Evolutionary conservation across 1,139 yeast genomes (phyloP).

Genomic region (Martiniozyma asiatica): DNA sequence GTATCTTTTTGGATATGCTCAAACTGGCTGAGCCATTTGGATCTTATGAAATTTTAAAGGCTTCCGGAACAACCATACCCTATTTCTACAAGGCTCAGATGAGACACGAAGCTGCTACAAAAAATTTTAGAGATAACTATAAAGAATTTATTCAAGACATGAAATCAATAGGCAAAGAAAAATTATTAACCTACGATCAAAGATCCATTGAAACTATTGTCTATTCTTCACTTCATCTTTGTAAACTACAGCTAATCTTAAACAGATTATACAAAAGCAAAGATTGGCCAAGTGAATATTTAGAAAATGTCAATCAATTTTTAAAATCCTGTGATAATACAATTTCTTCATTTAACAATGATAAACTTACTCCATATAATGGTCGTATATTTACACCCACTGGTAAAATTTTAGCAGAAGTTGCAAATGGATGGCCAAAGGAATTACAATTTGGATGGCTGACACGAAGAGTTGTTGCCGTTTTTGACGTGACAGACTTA

Average conservation of each 20-base stretch:
- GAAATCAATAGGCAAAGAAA: conserved; percentile 15
- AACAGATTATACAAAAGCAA: conserved; percentile 39
- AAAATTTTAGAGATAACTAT: conserved; percentile 36
- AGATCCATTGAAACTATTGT: conserved; percentile 58
- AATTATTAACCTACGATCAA: conserved; percentile 31
- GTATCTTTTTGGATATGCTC: conserved; percentile 68
- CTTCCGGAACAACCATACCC: conserved; percentile 71
- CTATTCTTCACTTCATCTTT: conserved; percentile 58
- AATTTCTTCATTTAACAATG: conserved; percentile 72
- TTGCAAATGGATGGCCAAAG: conserved; percentile 79
- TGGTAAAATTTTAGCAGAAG: conserved; percentile 73
- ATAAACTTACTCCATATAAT: conserved; percentile 34
- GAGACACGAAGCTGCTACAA: conserved; percentile 86
- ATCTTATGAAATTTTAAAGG: conserved; percentile 60
- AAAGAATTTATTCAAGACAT: conserved; percentile 19
- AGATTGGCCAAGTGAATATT: conserved; percentile 26
- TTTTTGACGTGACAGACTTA: conserved; percentile 47
- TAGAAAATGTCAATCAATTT: conserved; percentile 26
- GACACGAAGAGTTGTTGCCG: conserved; percentile 71
- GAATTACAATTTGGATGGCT: conserved; percentile 86
- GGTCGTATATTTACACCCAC: conserved; percentile 80
- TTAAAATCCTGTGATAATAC: conserved; percentile 48
- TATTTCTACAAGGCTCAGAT: conserved; percentile 86
- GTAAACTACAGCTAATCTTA: conserved; percentile 56
- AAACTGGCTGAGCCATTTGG: conserved; percentile 59